Base-by-base conservation (phyloP, 352 stramenopile species). In the Blastocystis sp. region DNA sequence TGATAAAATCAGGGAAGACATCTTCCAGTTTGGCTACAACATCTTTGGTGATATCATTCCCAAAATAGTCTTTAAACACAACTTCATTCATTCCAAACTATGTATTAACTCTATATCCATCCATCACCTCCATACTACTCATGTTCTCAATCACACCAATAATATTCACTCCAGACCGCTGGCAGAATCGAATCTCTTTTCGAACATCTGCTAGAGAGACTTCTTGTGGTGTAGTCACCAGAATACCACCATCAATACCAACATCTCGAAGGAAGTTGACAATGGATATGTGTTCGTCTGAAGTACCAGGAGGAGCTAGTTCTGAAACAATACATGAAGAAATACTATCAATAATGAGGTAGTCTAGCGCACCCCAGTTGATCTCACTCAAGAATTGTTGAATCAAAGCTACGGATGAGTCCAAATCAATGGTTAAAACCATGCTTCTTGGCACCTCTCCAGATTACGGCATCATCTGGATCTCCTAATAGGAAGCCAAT, bases 161-260 rank as follows among this genome's bases (percentile, higher is more conserved):
- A 14, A 97, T 92, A 1, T 89, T 81, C 21, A 91, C 83, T 16
- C 88, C 91, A 2, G 95, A 97, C 89, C 99, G 98, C 88, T 93
- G 93, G 90, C 96, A 99, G 90, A 99, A 99, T 90, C 97, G 98
- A n/a, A 99, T 91, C 89, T 99, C 96, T 89, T 99, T 99, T 77
- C 97, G 93, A 2, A 99, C 97, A 89, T 99, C 97, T 6, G 92
- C 95, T 89, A 99, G 95, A n/a, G 96, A 95, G 21, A 99, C 95
- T 92, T 99, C 96, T 90, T 99, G 96, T 16, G 86, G 86, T 21
- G 97, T 99, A 0, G 96, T 99, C 1, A 99, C 95, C 35, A 99
- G 93, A 56, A 99, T 92, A 0, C 96, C 96, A 11, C 96, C 96
- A 43, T 87, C 77, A 51, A 87, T 78, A 71, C 97, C 94, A 67